Evolutionary conservation across 495 filamentous ascomycete species (phyloP), one percentile per base, ranked within the genome.

Genomic region (Neurospora intermedia): DNA sequence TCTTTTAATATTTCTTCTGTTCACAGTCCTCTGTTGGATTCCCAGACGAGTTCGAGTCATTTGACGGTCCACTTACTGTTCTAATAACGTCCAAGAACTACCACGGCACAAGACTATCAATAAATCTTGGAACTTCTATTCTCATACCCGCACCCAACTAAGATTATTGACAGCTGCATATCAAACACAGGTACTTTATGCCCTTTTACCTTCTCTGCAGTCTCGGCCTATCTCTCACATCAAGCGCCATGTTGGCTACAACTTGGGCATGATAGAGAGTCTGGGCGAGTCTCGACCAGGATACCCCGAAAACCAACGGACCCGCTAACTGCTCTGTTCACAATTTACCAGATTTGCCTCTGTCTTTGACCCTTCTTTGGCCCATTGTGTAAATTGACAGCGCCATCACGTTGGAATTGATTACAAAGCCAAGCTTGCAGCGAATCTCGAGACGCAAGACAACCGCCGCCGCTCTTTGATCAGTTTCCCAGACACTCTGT

Each of bases 1-100:
- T 77, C 70, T 43, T 73, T 71, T 74, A 74, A 70, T 66, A 69
- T 69, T 73, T 69, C 31, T 71, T 70, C 41, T 71, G 35, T 72
- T n/a, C 69, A 38, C 72, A 18, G 43, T 46, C 62, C 42, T 69
- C 69, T 27, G 20, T 69, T 73, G 66, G 69, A 77, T 38, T 38
- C 35, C 35, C 35, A 5, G 35, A 62, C 54, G 23, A 62, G 13
- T 27, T 6, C 5, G 7, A 15, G 6, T 31, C 31, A 31, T 31
- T 35, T 62, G 54, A 35, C 27, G 54, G 27, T 27, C 54, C 27
- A 62, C 35, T 35, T 15, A 62, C 6, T 62, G 54, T 8, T 15
- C 54, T 62, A 18, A 35, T 35, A 15, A 62, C 54, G 54, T 27
- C 54, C 27, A 62, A 2, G 6, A 62, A 35, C 15, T 6, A 62